Percentiles rank a stretch among this genome's conserved stretches.
Evolutionary conservation across 1,139 yeast species (phyloP).

Genomic region (Citeromyces hawaiiensis): DNA sequence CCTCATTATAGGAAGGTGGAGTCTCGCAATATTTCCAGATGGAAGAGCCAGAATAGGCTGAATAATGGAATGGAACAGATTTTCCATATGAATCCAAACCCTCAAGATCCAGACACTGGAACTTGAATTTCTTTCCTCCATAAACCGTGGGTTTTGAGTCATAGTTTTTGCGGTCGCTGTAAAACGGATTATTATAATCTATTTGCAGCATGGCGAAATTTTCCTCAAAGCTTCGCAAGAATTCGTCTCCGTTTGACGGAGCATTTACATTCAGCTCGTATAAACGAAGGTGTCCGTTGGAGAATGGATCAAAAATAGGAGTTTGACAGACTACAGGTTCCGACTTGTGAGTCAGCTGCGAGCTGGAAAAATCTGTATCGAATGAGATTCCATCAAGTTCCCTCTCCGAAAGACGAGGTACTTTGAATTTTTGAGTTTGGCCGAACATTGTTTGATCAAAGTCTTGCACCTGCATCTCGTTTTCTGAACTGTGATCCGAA

Average conservation of each 20-base stretch:
- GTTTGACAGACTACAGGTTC: neutral
- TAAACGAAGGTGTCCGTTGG: neutral
- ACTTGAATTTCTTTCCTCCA: constrained; percentile 49
- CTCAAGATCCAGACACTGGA: constrained; percentile 16
- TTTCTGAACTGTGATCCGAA: neutral
- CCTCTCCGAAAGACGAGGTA: neutral
- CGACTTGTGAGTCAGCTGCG: neutral
- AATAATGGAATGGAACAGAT: neutral
- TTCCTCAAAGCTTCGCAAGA: constrained; percentile 17
- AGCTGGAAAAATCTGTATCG: neutral
- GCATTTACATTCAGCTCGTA: neutral
- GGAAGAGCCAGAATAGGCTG: neutral
- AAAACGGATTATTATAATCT: constrained; percentile 53
- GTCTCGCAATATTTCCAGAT: constrained; percentile 22
- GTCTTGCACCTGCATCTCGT: neutral
- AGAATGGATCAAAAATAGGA: neutral
- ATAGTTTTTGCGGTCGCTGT: constrained; percentile 34
- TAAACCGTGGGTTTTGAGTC: constrained; percentile 43
- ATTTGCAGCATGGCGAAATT: constrained; percentile 32
- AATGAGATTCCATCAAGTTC: neutral
- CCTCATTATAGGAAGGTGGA: constrained; percentile 27
- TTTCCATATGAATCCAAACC: constrained; percentile 6
- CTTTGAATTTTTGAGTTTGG: neutral
- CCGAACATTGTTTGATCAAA: neutral
- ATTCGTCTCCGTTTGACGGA: neutral